Base-by-base conservation (phyloP, 345 rosid species). In the Clarkia xantiana region DNA sequence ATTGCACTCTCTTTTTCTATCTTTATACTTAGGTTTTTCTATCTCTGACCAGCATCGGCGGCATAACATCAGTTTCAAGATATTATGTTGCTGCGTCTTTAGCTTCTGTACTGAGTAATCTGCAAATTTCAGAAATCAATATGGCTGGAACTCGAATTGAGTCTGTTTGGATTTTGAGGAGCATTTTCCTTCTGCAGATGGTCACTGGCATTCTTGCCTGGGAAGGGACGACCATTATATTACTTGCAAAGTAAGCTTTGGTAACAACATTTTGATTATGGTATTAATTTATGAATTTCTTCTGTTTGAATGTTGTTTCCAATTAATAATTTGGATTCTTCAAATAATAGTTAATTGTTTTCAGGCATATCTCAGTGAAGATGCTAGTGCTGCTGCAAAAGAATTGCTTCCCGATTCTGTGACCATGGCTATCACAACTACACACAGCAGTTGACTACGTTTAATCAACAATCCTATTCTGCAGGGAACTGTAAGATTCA, bases 361-460 rank as follows among this genome's bases (percentile, higher is more conserved):
- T 45, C 44, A 86, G 96, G 78, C 67, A 18, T 86, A 71, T 65
- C 75, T 91, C 47, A 75, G 65, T 44, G 73, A 75, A 52, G 95
- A 78, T 57, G 77, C 90, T 49, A 38, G 47, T 53, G 94, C 77
- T 64, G 77, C 79, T 0, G 80, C 81, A 38, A 81, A 74, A 57
- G 72, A 71, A 22, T 71, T 91, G 62, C 69, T 91, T 19, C 96
- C 96, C 7, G 80, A 58, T 57, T 91, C 76, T 10, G 96, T 84
- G 22, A 71, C 94, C 17, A 96, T 76, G 58, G 98, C 98, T 40
- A 91, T 91, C 65, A 55, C 62, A 91, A 91, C 67, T 86, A 86
- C 54, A 84, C 98, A 10, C 58, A 38, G 59, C 96, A 91, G 62
- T 90, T 86, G 18, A 42, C 47, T 62, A 79, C 84, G 10, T 65